These are phyloP conservation scores for Vitis cinerea DNA, from an alignment of 164 flowering plant genomes.

Conservation along the genomic window DNA sequence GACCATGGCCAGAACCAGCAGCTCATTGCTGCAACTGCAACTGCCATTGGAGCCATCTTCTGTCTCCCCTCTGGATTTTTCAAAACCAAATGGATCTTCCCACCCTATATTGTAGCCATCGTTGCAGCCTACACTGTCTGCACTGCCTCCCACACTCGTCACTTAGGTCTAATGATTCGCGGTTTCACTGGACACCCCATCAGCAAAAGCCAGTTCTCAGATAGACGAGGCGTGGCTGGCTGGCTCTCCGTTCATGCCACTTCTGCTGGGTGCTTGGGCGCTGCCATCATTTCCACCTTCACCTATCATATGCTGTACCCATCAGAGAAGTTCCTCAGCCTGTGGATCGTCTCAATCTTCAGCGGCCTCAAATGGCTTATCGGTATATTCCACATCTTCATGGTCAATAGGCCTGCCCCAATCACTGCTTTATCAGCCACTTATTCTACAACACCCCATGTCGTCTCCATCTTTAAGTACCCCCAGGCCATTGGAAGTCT, in stretches of 20 bases:
- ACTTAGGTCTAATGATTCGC: conserved; percentile 57
- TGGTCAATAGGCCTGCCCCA: conserved; percentile 18
- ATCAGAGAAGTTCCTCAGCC: conserved; percentile 25
- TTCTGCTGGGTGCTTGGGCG: conserved; percentile 53
- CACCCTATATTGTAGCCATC: conserved; percentile 43
- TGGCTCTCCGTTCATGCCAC: conserved; percentile 56
- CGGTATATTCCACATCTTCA: conserved; percentile 38
- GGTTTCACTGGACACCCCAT: conserved; percentile 37
- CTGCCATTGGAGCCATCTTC: conserved; percentile 46
- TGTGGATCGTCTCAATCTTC: conserved; percentile 74
- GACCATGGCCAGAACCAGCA: conserved; percentile 45
- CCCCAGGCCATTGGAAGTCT: conserved; percentile 56
- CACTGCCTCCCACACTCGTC: conserved; percentile 55
- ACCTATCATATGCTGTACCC: conserved; percentile 53
- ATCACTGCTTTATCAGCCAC: not conserved
- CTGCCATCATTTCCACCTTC: conserved; percentile 55
- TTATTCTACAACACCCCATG: conserved; percentile 14
- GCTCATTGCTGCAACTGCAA: conserved; percentile 40
- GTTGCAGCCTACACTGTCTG: conserved; percentile 33
- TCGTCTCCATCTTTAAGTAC: conserved; percentile 34
- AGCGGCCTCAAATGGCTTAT: conserved; percentile 56
- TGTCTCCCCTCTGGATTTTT: conserved; percentile 64
- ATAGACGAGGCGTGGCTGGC: conserved; percentile 33
- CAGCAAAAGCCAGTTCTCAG: conserved; percentile 23
- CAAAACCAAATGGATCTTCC: conserved; percentile 45